Evolutionary conservation across 768 basidiomycete species (phyloP), one percentile per base, ranked within the genome.

Genomic region (Mycena albidolilacea): DNA sequence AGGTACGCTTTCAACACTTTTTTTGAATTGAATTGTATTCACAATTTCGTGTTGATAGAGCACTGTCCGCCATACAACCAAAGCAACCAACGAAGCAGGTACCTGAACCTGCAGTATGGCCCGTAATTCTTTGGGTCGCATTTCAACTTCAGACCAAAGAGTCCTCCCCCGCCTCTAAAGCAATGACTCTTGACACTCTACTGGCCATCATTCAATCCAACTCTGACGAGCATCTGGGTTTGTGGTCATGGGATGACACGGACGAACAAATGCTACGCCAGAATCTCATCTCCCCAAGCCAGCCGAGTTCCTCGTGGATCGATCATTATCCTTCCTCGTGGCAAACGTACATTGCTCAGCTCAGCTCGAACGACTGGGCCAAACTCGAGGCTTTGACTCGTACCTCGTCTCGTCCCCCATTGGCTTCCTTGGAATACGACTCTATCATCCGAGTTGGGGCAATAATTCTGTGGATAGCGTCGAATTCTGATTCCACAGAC

Each of bases 161-260:
- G 19, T 46, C 30, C 38, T 61, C 67, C 1, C 5, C 46, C 8
- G 14, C 55, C n/a, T 41, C 35, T 12, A 39, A 30, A 37, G 9
- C 59, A 17, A 46, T 59, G 39, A 63, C 9, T 10, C 59, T 71
- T 7, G 66, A 50, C 10, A 61, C n/a, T 12, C 30, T 75, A 5
- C 62, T 75, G 11, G 64, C 50, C 9, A 19, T 75, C 19, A 63
- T 75, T 43, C 55, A 39, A 52, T 50, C 67, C 39, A 44, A 66
- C 1, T n/a, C 44, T 7, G 48, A 63, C 11, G 44, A 48, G 50
- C 46, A 62, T 59, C 38, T 15, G 44, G 62, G 50, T 7, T 41
- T 75, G 66, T 71, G 69, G 73, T 54, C 60, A 12, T 75, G 73
- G 73, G 73, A 75, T 59, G 46, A 71, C 19, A 59, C 38, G 50